Evolutionary conservation across 352 stramenopile genomes (phyloP).

Genomic region (Pythium monospermum): DNA sequence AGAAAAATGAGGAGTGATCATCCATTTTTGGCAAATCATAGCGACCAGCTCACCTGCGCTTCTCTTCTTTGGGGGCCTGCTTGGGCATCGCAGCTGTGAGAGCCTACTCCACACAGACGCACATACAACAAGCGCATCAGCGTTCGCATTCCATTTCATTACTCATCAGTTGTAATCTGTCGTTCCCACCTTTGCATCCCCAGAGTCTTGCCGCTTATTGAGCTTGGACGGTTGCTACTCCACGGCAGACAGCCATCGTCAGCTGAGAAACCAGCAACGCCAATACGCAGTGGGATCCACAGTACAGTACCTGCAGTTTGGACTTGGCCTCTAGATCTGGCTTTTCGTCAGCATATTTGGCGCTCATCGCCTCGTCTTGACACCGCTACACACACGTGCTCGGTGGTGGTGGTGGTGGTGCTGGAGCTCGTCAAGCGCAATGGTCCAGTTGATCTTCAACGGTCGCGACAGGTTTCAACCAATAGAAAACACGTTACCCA

Average conservation of each 20-base stretch:
- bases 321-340: slow-evolving; percentile 22
- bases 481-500: too few relatives aligned
- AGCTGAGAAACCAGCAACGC: too few relatives aligned
- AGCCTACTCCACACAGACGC: slow-evolving; percentile 1
- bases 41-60: slow-evolving; percentile 23
- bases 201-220: slow-evolving; percentile 29
- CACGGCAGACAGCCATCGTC: too few relatives aligned
- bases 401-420: neutral
- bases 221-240: slow-evolving; percentile 19
- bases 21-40: too few relatives aligned
- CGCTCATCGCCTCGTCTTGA: slow-evolving; percentile 18
- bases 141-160: neutral
- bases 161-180: neutral
- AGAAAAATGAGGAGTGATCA: too few relatives aligned
- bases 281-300: neutral
- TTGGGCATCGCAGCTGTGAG: slow-evolving; percentile 14
- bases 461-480: slow-evolving; percentile 11
- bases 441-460: slow-evolving; percentile 23
- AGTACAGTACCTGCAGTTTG: slow-evolving; percentile 10
- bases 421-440: neutral
- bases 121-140: neutral
- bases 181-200: slow-evolving; percentile 23
- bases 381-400: neutral
- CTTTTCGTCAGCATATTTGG: slow-evolving; percentile 17
- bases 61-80: slow-evolving; percentile 24